These are phyloP conservation scores for Casuarina equisetifolia DNA, from an alignment of 306 rosid genomes.

Conservation along the genomic window DNA sequence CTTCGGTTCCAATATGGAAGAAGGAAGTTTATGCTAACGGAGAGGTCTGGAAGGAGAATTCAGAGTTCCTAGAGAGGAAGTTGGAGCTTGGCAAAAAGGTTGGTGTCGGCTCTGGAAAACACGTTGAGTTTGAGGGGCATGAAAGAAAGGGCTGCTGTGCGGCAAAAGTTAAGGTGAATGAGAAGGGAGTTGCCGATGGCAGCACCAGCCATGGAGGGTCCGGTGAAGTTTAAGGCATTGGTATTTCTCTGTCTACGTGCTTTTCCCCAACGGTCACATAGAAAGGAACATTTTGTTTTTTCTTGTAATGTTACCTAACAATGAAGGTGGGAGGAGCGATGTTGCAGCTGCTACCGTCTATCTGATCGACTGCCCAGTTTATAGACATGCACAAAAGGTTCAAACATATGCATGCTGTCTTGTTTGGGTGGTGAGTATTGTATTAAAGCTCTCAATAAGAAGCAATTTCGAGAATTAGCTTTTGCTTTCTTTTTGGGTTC, in stretches of 20 bases:
- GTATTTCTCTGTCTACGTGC: not conserved
- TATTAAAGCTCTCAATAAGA: not conserved
- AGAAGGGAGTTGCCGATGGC: slow-evolving; percentile 31
- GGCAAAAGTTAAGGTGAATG: slow-evolving; percentile 50
- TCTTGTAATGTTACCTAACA: not conserved
- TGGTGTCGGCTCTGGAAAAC: slow-evolving; percentile 26
- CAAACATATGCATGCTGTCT: not conserved
- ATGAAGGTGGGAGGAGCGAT: not conserved
- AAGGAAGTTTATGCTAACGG: slow-evolving; percentile 90
- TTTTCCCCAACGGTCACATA: not conserved
- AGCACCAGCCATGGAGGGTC: slow-evolving; percentile 4
- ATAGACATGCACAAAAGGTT: not conserved
- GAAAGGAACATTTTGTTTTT: too few species aligned
- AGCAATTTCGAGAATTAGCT: not conserved
- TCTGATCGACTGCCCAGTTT: not conserved
- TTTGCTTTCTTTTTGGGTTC: not conserved
- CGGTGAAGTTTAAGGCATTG: not conserved
- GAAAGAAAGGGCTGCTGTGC: slow-evolving; percentile 58
- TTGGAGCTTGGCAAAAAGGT: slow-evolving; percentile 49
- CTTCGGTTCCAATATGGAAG: slow-evolving; percentile 93
- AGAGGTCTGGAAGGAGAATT: slow-evolving; percentile 94
- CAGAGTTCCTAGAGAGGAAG: slow-evolving; percentile 75
- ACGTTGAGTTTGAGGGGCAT: slow-evolving; percentile 29
- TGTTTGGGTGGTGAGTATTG: not conserved
- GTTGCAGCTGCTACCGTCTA: not conserved